Evolutionary conservation across 306 rosid genomes (phyloP), one percentile per base, ranked within the genome.

Genomic region (Cyamopsis tetragonoloba): DNA sequence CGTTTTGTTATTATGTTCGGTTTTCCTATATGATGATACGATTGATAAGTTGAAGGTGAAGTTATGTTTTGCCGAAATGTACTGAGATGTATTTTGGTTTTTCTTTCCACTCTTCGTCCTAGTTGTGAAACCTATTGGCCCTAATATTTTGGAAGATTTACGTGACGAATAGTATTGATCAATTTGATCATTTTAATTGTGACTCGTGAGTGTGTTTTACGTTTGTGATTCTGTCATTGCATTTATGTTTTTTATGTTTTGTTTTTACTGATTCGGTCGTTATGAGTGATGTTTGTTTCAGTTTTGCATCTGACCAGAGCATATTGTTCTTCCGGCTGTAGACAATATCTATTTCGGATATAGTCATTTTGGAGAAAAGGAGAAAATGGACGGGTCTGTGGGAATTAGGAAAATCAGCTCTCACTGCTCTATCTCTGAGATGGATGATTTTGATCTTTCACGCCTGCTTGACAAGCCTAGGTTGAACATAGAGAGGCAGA

Each of bases 401-500:
- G 96, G 97, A 76, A 84, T 91, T 4, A 51, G 85, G 41, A 87
- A 91, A 60, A 84, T 87, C 69, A 42, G 84, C 74, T 91, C 97
- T 8, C 87, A 81, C 31, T 72, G 86, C 79, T 91, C 97, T 15
- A 91, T 91, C 44, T 57, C 90, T 31, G 97, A 91, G 56, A 84
- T 87, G 82, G 97, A 87, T 53, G 96, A 87, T 79, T 87, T 34
- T 14, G 95, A 91, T 71, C 87, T 90, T 72, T 55, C 87, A 0
- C 84, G 88, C 38, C 89, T 91, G 68, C 86, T 87, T 12, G 90
- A 85, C 73, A 85, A 74, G 83, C 97, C 95, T 0, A 80, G 74
- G 81, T 70, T 87, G 77, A 87, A 86, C 81, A 86, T 88, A 20
- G 91, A 91, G 82, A 84, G 97, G 79, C 84, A 91, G 81, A 82